These are phyloP conservation scores for Ananas comosus DNA, from an alignment of 176 grass and related monocot genomes.

Conservation along the genomic window DNA sequence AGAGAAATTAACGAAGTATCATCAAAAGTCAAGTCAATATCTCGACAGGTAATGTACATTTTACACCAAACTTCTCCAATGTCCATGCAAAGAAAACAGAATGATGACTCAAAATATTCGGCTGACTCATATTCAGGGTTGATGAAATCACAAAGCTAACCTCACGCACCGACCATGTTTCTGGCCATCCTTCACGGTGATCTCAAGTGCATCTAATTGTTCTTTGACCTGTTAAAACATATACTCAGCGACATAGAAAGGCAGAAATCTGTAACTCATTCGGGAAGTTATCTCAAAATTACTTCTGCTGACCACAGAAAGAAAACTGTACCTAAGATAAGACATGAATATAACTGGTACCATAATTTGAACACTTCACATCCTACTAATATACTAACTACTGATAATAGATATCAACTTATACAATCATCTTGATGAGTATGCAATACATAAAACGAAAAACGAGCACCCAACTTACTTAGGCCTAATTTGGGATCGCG, in stretches of 20 bases:
- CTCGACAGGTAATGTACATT: too few species aligned
- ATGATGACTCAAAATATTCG: neutral
- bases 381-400: neutral
- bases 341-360: neutral
- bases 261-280: too few species aligned
- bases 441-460: neutral
- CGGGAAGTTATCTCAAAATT: neutral
- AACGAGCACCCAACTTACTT: neutral
- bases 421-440: neutral
- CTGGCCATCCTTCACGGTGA: neutral
- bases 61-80: too few species aligned
- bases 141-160: conserved; percentile 1
- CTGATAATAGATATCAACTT: neutral
- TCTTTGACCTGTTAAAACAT: neutral
- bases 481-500: neutral
- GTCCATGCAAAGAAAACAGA: neutral
- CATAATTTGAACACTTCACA: neutral
- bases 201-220: neutral
- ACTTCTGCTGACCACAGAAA: neutral
- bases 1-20: too few species aligned
- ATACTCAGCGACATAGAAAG: neutral
- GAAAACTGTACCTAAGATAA: neutral
- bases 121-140: neutral
- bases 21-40: too few species aligned
- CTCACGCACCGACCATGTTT: neutral